Conservation (phyloP, 176 grass and related monocot genomes). For the Aegilops umbellulata region DNA sequence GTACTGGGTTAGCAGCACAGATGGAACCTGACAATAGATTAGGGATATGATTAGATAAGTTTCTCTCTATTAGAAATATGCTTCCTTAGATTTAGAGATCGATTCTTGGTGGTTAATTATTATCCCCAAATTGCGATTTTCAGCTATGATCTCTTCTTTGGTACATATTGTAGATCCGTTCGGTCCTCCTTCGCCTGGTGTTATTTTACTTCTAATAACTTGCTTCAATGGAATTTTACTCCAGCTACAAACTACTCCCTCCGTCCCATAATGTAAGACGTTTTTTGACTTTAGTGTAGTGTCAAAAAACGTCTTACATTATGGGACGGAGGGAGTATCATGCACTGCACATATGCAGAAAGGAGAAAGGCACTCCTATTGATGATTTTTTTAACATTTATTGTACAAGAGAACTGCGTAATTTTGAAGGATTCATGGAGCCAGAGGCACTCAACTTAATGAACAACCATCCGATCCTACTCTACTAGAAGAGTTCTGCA, state of each 20-base stretch:
- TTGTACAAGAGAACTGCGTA: neutral
- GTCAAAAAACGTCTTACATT: no score
- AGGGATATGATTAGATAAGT: neutral
- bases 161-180: neutral
- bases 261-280: no score
- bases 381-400: neutral
- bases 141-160: neutral
- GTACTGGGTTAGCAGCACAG: neutral
- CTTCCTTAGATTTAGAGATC: neutral
- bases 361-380: neutral
- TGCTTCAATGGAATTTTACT: neutral
- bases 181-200: neutral
- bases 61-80: neutral
- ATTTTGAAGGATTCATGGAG: neutral
- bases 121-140: neutral
- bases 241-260: neutral
- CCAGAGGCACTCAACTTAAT: neutral
- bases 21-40: conserved; percentile 2
- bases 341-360: neutral
- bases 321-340: no score
- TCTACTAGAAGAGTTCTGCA: neutral
- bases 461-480: neutral
- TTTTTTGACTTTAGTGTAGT: no score
- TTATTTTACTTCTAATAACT: neutral
- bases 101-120: neutral